Evolutionary conservation across 164 flowering plant genomes (phyloP), one percentile per base, ranked within the genome.

Genomic region (Stephania yunnanensis): DNA sequence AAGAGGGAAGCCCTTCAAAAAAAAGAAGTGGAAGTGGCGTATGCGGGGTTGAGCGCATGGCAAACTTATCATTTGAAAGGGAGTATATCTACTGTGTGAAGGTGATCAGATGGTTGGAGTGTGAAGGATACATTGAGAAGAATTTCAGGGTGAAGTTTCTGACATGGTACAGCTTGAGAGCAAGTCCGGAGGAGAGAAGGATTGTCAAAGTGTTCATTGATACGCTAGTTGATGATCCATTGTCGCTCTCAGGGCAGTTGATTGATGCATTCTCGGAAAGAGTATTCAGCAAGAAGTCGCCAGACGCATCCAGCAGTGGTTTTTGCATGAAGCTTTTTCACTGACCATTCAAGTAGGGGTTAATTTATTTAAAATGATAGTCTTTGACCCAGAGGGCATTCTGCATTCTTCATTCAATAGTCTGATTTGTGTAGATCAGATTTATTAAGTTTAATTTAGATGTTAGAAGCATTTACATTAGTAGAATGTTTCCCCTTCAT

Each of bases 161-260:
- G 74, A 91, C 98, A 8, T 95, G 99, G 99, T 93, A 89, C 83
- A 91, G 97, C 81, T 81, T 95, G 77, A 81, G 89, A 74, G 97
- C 98, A 17, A 91, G 91, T 5, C 81, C 83, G 0, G 89, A 89
- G 65, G 97, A 95, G 78, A 80, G 87, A n/a, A 86, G 87, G 77
- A 80, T 93, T 19, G 95, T 95, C 69, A 92, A 85, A 71, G 91
- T 87, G 17, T 93, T 85, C 74, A 84, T 95, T 4, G 96, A 93
- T 75, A 87, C 94, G 0, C 77, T 93, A 29, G 55, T 82, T 0
- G 92, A 87, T 72, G 99, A 95, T 79, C 97, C 93, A 8, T 79
- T 84, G n/a, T 85, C 89, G n/a, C 90, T 95, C 42, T 93, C 97
- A 1, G 99, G 87, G 79, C 98, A 95, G 79, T 87, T 95, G 22